Evolutionary conservation across 345 rosid species (phyloP).

Genomic region (Eucalyptus tenuipes): DNA sequence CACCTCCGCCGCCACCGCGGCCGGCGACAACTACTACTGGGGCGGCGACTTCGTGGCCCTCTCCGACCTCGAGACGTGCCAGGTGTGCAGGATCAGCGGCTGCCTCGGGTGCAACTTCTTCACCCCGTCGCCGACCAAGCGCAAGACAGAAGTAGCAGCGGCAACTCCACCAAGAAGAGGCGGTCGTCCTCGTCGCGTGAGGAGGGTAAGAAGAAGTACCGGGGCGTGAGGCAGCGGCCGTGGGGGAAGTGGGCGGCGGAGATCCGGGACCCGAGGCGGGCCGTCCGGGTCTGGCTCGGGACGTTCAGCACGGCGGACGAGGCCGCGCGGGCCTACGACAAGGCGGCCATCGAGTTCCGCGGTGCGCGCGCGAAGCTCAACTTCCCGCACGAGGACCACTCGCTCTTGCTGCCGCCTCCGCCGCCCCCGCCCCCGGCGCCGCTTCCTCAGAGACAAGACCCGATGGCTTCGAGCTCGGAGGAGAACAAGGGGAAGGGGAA

Average conservation of each 20-base stretch:
- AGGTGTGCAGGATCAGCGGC: slow-evolving; percentile 43
- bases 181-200: background rate
- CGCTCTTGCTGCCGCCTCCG: background rate
- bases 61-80: slow-evolving; percentile 43
- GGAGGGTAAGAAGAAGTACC: slow-evolving; percentile 55
- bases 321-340: slow-evolving; percentile 90
- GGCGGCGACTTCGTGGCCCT: background rate
- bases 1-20: background rate
- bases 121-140: slow-evolving; percentile 24
- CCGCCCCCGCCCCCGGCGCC: background rate
- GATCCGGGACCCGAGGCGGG: slow-evolving; percentile 81
- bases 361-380: slow-evolving; percentile 37
- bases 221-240: slow-evolving; percentile 97
- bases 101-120: slow-evolving; percentile 77
- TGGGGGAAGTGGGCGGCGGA: slow-evolving; percentile 99
- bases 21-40: background rate
- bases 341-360: slow-evolving; percentile 46
- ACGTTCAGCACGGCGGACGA: slow-evolving; percentile 85
- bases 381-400: slow-evolving; percentile 44
- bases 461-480: background rate
- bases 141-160: background rate
- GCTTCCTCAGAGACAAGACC: background rate
- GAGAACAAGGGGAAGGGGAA: background rate
- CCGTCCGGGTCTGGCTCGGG: slow-evolving; percentile 86
- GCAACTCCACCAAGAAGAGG: background rate